phyloP scores from a whole-genome alignment of 1,284 basidiomycete species.

The Mycena sp. region DNA sequence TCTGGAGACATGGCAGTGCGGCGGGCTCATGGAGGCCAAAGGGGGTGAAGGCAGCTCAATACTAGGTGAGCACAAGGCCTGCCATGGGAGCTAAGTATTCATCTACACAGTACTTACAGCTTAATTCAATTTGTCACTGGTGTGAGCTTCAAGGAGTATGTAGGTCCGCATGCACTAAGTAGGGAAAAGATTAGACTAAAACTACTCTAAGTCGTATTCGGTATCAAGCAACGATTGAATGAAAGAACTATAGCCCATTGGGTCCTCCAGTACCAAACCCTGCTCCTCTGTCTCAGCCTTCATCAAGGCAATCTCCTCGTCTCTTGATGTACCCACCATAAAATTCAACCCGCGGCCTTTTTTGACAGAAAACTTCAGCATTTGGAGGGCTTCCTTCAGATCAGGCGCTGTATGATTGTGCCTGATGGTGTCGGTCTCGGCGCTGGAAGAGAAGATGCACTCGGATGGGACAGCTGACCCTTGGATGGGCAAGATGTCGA shows the following conservation, averaged over 20 bases:
- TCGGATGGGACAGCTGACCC: constrained; percentile 35
- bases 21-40: no score
- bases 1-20: no score
- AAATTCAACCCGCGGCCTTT: not conserved
- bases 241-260: not conserved
- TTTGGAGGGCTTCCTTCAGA: constrained; percentile 32
- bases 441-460: constrained; percentile 33
- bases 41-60: no score
- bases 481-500: constrained; percentile 32
- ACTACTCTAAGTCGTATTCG: not conserved
- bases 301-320: not conserved
- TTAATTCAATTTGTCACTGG: no score
- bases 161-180: no score
- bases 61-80: no score
- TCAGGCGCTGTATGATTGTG: constrained; percentile 27
- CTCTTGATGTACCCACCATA: not conserved
- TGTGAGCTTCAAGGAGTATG: no score
- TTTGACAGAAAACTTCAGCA: constrained; percentile 4
- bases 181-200: not conserved
- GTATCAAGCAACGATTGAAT: not conserved
- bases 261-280: not conserved
- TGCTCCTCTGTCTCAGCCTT: not conserved
- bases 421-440: constrained; percentile 27
- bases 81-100: no score
- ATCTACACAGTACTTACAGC: no score